Conservation (phyloP, 306 rosid species). For the Cicer judaicum region DNA sequence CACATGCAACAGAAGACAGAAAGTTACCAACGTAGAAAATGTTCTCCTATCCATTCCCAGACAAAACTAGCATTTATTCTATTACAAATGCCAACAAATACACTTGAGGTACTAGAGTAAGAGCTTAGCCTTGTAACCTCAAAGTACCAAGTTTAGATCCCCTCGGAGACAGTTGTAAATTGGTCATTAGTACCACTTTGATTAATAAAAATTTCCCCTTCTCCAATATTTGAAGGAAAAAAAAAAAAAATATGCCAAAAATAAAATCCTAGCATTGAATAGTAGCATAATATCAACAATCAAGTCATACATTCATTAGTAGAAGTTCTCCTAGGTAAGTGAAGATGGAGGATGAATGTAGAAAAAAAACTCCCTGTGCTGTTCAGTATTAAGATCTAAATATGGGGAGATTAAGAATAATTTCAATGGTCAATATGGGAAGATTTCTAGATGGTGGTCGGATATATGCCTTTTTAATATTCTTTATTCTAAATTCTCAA, state of each 20-base stretch:
- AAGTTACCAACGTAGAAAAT: slow-evolving; percentile 3
- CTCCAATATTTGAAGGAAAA: too few species aligned
- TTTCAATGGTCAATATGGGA: background rate
- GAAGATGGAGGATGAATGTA: background rate
- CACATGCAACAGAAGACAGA: slow-evolving; percentile 22
- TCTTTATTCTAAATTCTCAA: too few species aligned
- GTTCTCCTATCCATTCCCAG: slow-evolving; percentile 25
- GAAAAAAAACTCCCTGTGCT: slow-evolving; percentile 1
- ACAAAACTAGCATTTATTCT: slow-evolving; percentile 35
- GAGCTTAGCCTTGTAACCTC: too few species aligned
- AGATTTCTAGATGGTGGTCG: background rate
- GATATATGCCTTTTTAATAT: background rate
- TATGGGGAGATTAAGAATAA: background rate
- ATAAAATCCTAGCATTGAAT: slow-evolving; percentile 19
- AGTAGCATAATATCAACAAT: slow-evolving; percentile 21
- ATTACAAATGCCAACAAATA: background rate
- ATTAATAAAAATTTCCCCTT: too few species aligned
- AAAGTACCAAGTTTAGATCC: too few species aligned
- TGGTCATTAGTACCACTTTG: too few species aligned
- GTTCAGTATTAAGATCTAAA: slow-evolving; percentile 1
- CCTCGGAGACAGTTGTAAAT: too few species aligned
- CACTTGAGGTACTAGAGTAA: background rate
- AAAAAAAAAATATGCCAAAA: too few species aligned
- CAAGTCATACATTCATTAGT: background rate
- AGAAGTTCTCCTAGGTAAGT: background rate